phyloP scores from a whole-genome alignment of 75 land plant genomes.

The Isoetes taiwanensis region DNA sequence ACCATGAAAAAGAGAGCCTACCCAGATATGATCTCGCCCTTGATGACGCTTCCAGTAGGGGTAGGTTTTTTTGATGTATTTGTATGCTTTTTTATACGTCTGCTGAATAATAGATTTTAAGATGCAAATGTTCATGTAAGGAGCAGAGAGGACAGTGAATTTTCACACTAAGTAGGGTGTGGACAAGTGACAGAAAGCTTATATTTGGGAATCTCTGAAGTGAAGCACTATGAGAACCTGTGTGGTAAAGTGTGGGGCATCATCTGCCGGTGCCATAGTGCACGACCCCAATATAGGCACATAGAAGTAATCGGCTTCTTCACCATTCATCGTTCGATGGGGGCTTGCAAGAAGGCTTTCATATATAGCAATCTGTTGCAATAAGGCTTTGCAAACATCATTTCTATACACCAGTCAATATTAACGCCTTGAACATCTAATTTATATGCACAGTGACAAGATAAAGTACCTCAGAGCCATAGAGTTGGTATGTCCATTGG shows the following conservation, averaged over 20 bases:
- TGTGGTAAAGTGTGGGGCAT: conserved; percentile 71
- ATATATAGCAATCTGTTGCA: conserved; percentile 70
- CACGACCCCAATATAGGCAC: conserved; percentile 89
- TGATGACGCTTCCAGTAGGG: conserved; percentile 75
- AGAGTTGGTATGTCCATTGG: conserved; percentile 61
- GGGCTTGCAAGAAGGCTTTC: conserved; percentile 78
- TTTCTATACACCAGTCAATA: too few relatives aligned
- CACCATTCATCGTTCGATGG: conserved; percentile 70
- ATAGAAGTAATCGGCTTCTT: conserved; percentile 89
- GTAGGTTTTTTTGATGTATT: conserved; percentile 55
- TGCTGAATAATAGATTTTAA: conserved; percentile 57
- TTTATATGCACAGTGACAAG: too few relatives aligned
- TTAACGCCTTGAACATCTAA: too few relatives aligned
- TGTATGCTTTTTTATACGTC: conserved; percentile 64
- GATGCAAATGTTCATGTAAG: conserved; percentile 41
- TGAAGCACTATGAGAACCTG: too few relatives aligned
- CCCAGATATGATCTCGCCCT: conserved; percentile 97
- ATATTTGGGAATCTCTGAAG: too few relatives aligned
- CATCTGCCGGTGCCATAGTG: conserved; percentile 69
- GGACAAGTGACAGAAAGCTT: too few relatives aligned
- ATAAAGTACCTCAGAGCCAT: conserved; percentile 96
- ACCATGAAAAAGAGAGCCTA: conserved; percentile 21
- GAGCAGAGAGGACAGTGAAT: too few relatives aligned
- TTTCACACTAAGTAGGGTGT: too few relatives aligned
- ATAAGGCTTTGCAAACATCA: too few relatives aligned